Evolutionary conservation across 176 grass and related monocot genomes (phyloP).

Genomic region (Ensete ventricosum): DNA sequence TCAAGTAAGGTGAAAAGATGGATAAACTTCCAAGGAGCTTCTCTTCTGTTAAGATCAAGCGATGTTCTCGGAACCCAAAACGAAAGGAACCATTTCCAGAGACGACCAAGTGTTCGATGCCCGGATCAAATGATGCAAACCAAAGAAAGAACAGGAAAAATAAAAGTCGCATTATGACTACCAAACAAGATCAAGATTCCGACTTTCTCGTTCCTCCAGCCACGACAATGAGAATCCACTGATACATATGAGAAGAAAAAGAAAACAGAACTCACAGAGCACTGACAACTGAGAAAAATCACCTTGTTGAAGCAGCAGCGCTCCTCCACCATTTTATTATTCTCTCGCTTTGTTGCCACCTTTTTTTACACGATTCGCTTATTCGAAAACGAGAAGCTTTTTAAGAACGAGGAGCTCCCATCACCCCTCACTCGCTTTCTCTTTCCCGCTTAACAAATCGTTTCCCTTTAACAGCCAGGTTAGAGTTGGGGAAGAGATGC

Average conservation of each 20-base stretch:
- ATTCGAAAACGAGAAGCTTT: neutral
- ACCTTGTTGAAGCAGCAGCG: slow-evolving; percentile 22
- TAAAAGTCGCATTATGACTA: too few species aligned
- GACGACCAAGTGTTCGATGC: neutral
- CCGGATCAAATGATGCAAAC: neutral
- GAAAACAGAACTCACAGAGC: too few species aligned
- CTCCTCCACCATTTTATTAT: slow-evolving; percentile 11
- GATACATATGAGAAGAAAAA: neutral
- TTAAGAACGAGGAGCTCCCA: neutral
- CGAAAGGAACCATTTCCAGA: neutral
- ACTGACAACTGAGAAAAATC: neutral
- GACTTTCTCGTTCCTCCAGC: neutral
- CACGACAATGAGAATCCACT: neutral
- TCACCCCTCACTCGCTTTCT: neutral
- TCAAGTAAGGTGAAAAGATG: neutral
- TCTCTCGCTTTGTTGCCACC: too few species aligned
- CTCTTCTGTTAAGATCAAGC: neutral
- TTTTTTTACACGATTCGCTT: neutral
- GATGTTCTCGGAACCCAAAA: neutral
- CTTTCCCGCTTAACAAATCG: neutral
- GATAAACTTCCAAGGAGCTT: neutral
- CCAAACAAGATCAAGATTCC: neutral
- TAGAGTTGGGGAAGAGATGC: neutral
- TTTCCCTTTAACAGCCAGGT: neutral
- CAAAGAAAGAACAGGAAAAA: neutral